Conservation (phyloP, 2,329 filamentous ascomycete genomes). For the Talaromyces piceae region DNA sequence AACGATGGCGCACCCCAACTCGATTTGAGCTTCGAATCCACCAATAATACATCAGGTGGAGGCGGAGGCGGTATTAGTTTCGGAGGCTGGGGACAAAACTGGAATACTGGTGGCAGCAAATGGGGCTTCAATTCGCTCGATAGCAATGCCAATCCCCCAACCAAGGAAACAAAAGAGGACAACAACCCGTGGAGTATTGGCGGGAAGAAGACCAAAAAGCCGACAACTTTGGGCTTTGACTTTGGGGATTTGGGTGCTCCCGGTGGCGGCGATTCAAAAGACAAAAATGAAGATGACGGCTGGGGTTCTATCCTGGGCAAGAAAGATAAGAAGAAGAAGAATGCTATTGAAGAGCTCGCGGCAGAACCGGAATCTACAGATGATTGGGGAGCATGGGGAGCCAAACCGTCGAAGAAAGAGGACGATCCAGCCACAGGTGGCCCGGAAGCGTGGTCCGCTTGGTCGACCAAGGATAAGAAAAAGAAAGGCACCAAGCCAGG, state of each 20-base stretch:
- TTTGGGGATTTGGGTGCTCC: constrained; percentile 35
- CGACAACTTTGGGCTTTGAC: constrained; percentile 32
- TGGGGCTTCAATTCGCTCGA: constrained; percentile 38
- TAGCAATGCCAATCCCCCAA: constrained; percentile 19
- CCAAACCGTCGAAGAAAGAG: constrained; percentile 9
- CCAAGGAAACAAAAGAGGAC: constrained; percentile 23
- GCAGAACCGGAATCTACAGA: constrained; percentile 21
- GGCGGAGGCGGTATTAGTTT: constrained; percentile 38
- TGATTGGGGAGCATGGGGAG: constrained; percentile 19
- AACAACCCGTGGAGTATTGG: constrained; percentile 37
- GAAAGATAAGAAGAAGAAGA: constrained; percentile 42
- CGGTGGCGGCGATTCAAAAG: constrained; percentile 34
- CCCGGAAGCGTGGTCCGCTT: constrained; percentile 13
- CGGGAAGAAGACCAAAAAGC: constrained; percentile 31
- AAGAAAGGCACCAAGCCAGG: constrained; percentile 20
- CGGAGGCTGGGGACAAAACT: constrained; percentile 54
- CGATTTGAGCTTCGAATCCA: constrained; percentile 48
- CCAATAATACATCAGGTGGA: constrained; percentile 33
- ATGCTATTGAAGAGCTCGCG: constrained; percentile 10
- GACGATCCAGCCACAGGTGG: constrained; percentile 2
- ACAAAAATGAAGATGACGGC: constrained; percentile 30
- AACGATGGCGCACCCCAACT: constrained; percentile 53
- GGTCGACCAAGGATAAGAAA: constrained; percentile 26
- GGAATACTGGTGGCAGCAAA: constrained; percentile 47
- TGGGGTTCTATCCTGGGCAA: constrained; percentile 32